Evolutionary conservation across 2,329 filamentous ascomycete genomes (phyloP).

Genomic region (Daldinia sp.): DNA sequence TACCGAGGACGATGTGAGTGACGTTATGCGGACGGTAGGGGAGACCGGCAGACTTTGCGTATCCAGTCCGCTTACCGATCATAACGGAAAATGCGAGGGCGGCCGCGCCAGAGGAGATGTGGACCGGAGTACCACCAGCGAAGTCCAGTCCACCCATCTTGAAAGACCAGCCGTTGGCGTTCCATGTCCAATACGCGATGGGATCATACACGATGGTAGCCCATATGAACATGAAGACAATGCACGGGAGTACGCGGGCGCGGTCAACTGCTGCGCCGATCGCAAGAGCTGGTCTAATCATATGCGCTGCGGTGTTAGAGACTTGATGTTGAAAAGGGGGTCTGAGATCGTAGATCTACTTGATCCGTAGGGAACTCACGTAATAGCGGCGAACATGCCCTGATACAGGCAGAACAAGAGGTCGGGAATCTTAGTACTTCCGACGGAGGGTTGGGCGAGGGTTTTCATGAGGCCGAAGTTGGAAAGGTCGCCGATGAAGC

Average conservation of each 20-base stretch:
- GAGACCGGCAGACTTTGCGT: slow-evolving; percentile 70
- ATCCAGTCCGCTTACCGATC: slow-evolving; percentile 75
- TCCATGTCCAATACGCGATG: slow-evolving; percentile 84
- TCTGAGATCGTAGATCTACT: background rate
- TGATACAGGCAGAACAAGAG: slow-evolving; percentile 88
- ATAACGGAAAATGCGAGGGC: slow-evolving; percentile 80
- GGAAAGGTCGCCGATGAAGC: slow-evolving; percentile 81
- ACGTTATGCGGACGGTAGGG: slow-evolving; percentile 80
- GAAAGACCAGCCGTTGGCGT: slow-evolving; percentile 77
- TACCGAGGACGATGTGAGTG: slow-evolving; percentile 78
- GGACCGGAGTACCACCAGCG: slow-evolving; percentile 79
- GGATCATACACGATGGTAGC: slow-evolving; percentile 78
- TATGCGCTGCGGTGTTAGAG: slow-evolving; percentile 19
- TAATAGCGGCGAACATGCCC: slow-evolving; percentile 91
- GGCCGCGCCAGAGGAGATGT: slow-evolving; percentile 78
- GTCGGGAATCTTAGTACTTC: slow-evolving; percentile 78
- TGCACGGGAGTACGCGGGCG: slow-evolving; percentile 70
- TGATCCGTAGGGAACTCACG: slow-evolving; percentile 65
- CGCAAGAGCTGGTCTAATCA: slow-evolving; percentile 64
- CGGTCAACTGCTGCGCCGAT: slow-evolving; percentile 72
- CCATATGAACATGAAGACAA: slow-evolving; percentile 78
- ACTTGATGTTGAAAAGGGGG: background rate
- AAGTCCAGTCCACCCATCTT: slow-evolving; percentile 78
- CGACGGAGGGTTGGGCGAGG: slow-evolving; percentile 80
- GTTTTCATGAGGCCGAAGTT: slow-evolving; percentile 87